These are phyloP conservation scores for Chlamydomonas sp. DNA, from an alignment of 139 green algal species.

Conservation along the genomic window DNA sequence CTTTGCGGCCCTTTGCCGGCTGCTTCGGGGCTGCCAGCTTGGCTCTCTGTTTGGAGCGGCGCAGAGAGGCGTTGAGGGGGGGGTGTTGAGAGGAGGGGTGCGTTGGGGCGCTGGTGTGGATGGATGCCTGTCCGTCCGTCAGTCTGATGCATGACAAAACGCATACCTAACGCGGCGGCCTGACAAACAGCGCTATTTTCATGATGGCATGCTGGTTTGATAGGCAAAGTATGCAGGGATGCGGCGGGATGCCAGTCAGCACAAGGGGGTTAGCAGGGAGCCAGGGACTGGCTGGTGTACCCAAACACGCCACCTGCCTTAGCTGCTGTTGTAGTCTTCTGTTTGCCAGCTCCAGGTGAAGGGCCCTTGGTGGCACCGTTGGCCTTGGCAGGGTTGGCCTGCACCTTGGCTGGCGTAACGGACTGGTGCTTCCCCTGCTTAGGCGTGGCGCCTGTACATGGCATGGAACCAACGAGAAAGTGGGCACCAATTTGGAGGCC, in stretches of 20 bases:
- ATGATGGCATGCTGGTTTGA: no score
- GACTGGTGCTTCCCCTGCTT: background rate
- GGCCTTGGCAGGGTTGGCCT: background rate
- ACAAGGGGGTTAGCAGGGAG: no score
- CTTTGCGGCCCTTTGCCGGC: background rate
- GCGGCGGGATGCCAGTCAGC: no score
- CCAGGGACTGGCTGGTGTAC: no score
- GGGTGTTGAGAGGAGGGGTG: background rate
- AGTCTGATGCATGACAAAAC: no score
- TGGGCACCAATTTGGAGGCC: no score
- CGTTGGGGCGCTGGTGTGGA: no score
- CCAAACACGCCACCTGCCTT: background rate
- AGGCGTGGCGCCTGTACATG: background rate
- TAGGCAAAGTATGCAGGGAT: no score
- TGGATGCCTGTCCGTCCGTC: no score
- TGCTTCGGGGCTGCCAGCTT: constrained; percentile 18
- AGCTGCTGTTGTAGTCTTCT: background rate
- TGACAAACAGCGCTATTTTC: no score
- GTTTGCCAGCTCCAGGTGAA: background rate
- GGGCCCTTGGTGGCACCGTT: background rate
- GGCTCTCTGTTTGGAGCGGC: constrained; percentile 3
- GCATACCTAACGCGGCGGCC: no score
- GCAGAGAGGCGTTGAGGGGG: no score
- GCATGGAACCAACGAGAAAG: background rate
- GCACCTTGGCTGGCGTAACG: background rate